These are phyloP conservation scores for Apiospora aurea DNA, from an alignment of 2,329 filamentous ascomycete genomes.

Conservation along the genomic window DNA sequence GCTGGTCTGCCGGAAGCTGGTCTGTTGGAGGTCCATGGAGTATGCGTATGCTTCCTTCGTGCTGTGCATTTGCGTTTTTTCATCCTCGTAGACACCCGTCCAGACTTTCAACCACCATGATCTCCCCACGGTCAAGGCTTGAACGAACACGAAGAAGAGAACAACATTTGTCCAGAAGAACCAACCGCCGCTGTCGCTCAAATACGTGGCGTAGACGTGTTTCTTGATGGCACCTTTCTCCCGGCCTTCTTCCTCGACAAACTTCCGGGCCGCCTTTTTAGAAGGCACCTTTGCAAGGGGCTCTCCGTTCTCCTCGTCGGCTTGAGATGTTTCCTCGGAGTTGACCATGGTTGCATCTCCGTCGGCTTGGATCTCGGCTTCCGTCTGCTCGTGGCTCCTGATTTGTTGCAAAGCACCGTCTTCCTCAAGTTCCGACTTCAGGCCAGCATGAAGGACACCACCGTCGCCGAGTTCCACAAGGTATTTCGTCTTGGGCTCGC, in stretches of 20 bases:
- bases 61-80: constrained; percentile 34
- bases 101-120: constrained; percentile 72
- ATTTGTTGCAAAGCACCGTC: constrained; percentile 64
- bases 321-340: constrained; percentile 57
- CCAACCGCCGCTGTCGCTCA: constrained; percentile 70
- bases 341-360: constrained; percentile 63
- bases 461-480: constrained; percentile 77
- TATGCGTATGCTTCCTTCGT: constrained; percentile 49
- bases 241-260: constrained; percentile 77
- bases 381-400: constrained; percentile 60
- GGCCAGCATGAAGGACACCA: constrained; percentile 67
- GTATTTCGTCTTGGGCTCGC: constrained; percentile 74
- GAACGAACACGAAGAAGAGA: constrained; percentile 60
- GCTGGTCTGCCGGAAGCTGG: constrained; percentile 52
- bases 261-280: constrained; percentile 67
- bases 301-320: constrained; percentile 49
- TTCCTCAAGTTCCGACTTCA: constrained; percentile 68
- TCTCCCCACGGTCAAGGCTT: constrained; percentile 62
- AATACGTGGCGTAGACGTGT: constrained; percentile 71
- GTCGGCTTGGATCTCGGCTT: constrained; percentile 55
- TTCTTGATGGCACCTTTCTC: constrained; percentile 74
- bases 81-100: constrained; percentile 56
- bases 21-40: constrained; percentile 55
- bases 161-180: constrained; percentile 65
- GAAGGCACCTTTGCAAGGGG: constrained; percentile 58